Conservation (phyloP, 1,139 yeast genomes). For the Meyerozyma athensensis region DNA sequence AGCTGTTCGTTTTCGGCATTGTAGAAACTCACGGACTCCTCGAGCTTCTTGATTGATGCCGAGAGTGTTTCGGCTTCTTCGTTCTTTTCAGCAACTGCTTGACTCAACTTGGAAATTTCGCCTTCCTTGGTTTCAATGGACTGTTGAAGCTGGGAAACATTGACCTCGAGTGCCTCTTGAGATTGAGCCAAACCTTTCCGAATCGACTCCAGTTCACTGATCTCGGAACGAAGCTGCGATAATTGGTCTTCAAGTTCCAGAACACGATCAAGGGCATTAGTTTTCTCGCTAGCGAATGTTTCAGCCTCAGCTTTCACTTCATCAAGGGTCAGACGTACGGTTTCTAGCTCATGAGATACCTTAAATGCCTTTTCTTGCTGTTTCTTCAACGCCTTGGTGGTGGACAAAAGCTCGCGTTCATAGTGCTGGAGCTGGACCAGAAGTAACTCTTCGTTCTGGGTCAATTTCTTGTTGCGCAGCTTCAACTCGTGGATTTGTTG, state of each 20-base stretch:
- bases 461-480: conserved; percentile 16
- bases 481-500: conserved; percentile 19
- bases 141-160: conserved; percentile 2
- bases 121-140: neutral
- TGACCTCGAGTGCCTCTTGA: neutral
- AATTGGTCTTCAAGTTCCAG: conserved; percentile 9
- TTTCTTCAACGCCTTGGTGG: conserved; percentile 23
- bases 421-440: conserved; percentile 26
- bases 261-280: neutral
- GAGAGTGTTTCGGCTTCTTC: conserved; percentile 5
- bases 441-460: conserved; percentile 23
- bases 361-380: conserved; percentile 15
- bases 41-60: conserved; percentile 4
- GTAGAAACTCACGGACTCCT: conserved; percentile 6
- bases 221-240: conserved; percentile 9
- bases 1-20: conserved; percentile 14
- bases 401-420: conserved; percentile 28
- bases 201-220: conserved; percentile 5
- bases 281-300: conserved; percentile 5
- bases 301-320: neutral
- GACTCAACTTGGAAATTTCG: conserved; percentile 7
- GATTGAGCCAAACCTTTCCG: neutral
- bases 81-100: conserved; percentile 9
- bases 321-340: neutral
- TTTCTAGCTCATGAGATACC: neutral